Conservation (phyloP, 1,284 basidiomycete genomes). For the Porogramme epimiltina region DNA sequence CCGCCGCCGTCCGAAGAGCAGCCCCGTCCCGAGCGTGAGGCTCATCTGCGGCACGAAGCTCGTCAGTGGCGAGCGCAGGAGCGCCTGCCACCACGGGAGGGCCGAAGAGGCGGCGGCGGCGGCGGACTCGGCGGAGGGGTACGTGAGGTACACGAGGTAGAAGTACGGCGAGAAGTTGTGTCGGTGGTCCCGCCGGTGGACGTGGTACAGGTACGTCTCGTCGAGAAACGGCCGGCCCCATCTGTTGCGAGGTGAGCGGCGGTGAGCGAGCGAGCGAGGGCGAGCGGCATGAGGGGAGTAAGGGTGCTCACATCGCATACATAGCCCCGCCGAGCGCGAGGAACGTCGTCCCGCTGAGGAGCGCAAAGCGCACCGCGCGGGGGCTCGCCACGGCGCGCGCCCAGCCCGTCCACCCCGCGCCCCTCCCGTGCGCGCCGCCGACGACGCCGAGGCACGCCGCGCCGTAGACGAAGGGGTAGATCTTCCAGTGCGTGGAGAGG, state of each 20-base stretch:
- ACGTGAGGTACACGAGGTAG: slow-evolving; percentile 88
- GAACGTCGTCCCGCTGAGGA: slow-evolving; percentile 74
- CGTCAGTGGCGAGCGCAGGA: slow-evolving; percentile 64
- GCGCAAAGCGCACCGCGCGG: slow-evolving; percentile 67
- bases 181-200: slow-evolving; percentile 89
- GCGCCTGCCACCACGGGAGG: slow-evolving; percentile 42
- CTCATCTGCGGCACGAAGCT: slow-evolving; percentile 79
- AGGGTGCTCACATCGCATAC: slow-evolving; percentile 72
- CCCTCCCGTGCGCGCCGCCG: slow-evolving; percentile 32
- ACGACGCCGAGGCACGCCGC: slow-evolving; percentile 75
- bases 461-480: slow-evolving; percentile 93
- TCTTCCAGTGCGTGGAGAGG: slow-evolving; percentile 89
- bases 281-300: background rate
- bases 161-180: slow-evolving; percentile 99
- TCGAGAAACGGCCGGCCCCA: slow-evolving; percentile 94
- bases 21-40: slow-evolving; percentile 66
- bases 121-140: slow-evolving; percentile 42
- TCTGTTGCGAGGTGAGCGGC: slow-evolving; percentile 50
- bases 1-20: slow-evolving; percentile 57
- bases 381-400: slow-evolving; percentile 50
- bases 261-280: slow-evolving; percentile 6
- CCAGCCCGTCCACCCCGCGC: slow-evolving; percentile 33
- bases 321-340: slow-evolving; percentile 63
- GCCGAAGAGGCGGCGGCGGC: slow-evolving; percentile 33
- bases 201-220: slow-evolving; percentile 93